Base-by-base conservation (phyloP, 768 basidiomycete genomes). In the Piloderma croceum region DNA sequence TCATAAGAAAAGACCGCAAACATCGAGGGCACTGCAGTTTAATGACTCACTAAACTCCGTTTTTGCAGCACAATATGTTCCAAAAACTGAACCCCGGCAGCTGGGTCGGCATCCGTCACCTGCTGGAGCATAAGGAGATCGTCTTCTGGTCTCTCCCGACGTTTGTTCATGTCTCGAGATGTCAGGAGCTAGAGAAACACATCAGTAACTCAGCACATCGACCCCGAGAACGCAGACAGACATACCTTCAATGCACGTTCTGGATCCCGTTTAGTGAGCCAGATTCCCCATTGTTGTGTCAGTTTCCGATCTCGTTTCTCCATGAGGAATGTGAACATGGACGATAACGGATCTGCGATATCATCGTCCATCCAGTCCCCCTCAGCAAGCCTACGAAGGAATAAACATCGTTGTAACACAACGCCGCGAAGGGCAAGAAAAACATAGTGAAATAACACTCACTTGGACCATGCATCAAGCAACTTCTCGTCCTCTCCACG, bases 41-140 rank as follows among this genome's bases (percentile, higher is more conserved):
- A 59, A n/a, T n/a, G n/a, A n/a, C 73, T 10, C 50, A 83, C 84
- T 31, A 65, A 64, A 51, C 73, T 81, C 34, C 79, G 74, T 47
- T 78, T 77, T 39, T 76, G 74, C 18, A 94, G 61, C 3, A 93
- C 79, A 1, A 93, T 64, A 58, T 90, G 79, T 53, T 94, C 91
- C 3, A 96, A 66, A 56, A 81, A 93, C 46, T 76, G 74, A 24
- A 71, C 67, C 2, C 77, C 89, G 15, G 83, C 84, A 6, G 58
- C 62, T n/a, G 73, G 57, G 54, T 74, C 77, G 12, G 77, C 73
- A 10, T 69, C 64, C 19, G 70, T 62, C 13, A 88, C 71, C 43
- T 81, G 73, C 31, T 74, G 63, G 24, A 86, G 58, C 40, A 83
- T 57, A 1, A 60, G 54, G 4, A 73, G 52, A 42, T 90, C 85